Evolutionary conservation across 495 filamentous ascomycete species (phyloP), one percentile per base, ranked within the genome.

Genomic region (Aspergillus asperescens): DNA sequence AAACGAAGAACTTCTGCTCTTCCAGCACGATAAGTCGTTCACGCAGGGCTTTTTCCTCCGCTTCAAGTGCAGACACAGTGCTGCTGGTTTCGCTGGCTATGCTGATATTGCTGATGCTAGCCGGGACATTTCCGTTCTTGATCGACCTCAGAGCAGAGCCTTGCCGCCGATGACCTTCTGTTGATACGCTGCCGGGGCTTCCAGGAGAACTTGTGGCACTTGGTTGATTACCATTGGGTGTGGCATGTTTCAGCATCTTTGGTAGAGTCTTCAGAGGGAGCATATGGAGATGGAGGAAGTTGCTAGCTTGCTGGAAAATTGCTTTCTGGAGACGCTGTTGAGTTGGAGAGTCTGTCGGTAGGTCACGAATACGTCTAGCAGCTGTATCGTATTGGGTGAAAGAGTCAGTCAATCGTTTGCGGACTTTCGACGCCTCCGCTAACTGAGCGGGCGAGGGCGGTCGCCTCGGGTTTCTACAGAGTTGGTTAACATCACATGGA

Each of bases 1-100:
- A 79, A 0, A 98, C 90, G 62, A 97, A 80, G 62, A 96, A 96
- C 62, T 82, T 82, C 68, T 98, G 93, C 64, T 98, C 93, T 70
- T 97, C 93, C 0, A 98, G 75, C 19, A 98, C 88, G 35, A 95
- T 89, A 15, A 97, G 68, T 34, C 82, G 74, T 60, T 97, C 92
- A 10, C 87, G 78, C 1, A 95, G 68, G 24, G 89, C 83, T 58
- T 91, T 95, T 63, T 98, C 94, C 61, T 94, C 89, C 7, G 79
- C 81, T 64, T 95, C 89, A 15, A 95, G 69, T 4, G 81, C 82
- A 1, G 85, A 88, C 0, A 91, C 73, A 7, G 78, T 82, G 25
- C 74, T 80, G 40, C 78, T 86, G 44, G 81, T 80, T 15, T 87
- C 77, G 62, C 79, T 68, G 74, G 73, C 48, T 72, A 88, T n/a